Percentiles rank a stretch among this genome's conserved stretches.
These are phyloP conservation scores for Neckera pumila DNA, from an alignment of 225 moss, liverwort and hornwort genomes.

Conservation along the genomic window DNA sequence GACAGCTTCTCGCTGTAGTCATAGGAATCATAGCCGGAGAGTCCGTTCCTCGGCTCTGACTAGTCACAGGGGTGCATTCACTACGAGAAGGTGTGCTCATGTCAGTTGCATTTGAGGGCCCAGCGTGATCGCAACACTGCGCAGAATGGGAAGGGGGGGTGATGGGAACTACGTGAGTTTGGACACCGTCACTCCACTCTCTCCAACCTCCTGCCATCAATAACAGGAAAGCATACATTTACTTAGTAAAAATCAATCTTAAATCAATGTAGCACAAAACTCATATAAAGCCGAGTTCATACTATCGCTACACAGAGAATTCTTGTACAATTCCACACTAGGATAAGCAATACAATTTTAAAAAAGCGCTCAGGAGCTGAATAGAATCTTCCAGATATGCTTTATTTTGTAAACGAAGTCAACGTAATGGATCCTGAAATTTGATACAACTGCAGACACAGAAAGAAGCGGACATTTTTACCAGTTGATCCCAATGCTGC, in stretches of 20 bases:
- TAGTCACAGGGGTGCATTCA: neutral
- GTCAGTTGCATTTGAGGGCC: constrained; percentile 9
- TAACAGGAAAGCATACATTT: neutral
- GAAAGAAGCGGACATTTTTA: neutral
- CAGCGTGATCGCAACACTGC: constrained; percentile 29
- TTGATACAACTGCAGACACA: neutral
- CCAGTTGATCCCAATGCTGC: constrained; percentile 47
- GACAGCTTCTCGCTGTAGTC: constrained; percentile 8
- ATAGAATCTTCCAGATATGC: neutral
- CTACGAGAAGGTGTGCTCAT: constrained; percentile 10
- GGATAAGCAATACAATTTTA: neutral
- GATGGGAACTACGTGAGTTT: constrained; percentile 9
- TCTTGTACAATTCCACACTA: neutral
- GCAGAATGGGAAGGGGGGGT: constrained; percentile 9
- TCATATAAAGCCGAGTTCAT: neutral
- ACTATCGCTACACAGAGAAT: neutral
- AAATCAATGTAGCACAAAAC: neutral
- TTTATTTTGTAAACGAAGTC: neutral
- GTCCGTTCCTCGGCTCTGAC: constrained; percentile 10
- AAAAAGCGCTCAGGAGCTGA: neutral
- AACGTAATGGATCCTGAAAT: neutral
- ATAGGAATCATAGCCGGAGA: neutral
- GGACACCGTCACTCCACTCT: constrained; percentile 63
- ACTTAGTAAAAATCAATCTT: neutral
- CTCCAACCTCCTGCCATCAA: constrained; percentile 62